Evolutionary conservation across 2,329 filamentous ascomycete species (phyloP).

Genomic region (Scleromitrula shiraiana): DNA sequence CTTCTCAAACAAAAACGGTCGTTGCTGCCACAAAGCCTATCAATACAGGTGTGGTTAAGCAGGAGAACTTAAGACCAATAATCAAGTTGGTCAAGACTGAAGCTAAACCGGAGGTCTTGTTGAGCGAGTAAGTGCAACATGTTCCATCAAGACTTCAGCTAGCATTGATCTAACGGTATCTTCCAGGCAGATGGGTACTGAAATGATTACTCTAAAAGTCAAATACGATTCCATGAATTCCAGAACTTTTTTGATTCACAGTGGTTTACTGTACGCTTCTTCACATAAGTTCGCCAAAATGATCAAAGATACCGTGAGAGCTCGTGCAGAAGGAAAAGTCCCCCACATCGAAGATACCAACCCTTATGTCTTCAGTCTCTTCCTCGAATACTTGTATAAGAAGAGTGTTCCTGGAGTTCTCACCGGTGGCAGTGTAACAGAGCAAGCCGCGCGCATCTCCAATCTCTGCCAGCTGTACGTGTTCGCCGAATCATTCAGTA

Average conservation of each 20-base stretch:
- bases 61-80: not conserved
- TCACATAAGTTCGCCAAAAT: conserved; percentile 1
- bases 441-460: conserved; percentile 4
- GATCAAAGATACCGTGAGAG: not conserved
- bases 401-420: conserved; percentile 10
- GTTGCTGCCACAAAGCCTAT: too few relatives aligned
- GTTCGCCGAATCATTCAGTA: conserved; percentile 11
- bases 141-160: not conserved
- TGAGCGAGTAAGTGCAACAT: not conserved
- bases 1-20: too few relatives aligned
- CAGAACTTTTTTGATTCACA: conserved; percentile 8
- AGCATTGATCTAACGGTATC: not conserved
- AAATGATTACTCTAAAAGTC: not conserved
- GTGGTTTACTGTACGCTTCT: not conserved
- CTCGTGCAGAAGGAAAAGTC: not conserved
- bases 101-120: not conserved
- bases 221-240: not conserved
- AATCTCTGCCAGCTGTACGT: conserved; percentile 18
- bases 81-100: not conserved
- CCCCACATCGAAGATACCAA: not conserved
- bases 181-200: not conserved
- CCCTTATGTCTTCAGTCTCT: conserved; percentile 15
- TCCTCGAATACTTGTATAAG: conserved; percentile 17
- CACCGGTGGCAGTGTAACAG: not conserved
- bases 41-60: not conserved